Percentiles rank a stretch among this genome's conserved stretches.
Evolutionary conservation across 2,329 filamentous ascomycete species (phyloP).

Genomic region (Grosmannia penicillata): DNA sequence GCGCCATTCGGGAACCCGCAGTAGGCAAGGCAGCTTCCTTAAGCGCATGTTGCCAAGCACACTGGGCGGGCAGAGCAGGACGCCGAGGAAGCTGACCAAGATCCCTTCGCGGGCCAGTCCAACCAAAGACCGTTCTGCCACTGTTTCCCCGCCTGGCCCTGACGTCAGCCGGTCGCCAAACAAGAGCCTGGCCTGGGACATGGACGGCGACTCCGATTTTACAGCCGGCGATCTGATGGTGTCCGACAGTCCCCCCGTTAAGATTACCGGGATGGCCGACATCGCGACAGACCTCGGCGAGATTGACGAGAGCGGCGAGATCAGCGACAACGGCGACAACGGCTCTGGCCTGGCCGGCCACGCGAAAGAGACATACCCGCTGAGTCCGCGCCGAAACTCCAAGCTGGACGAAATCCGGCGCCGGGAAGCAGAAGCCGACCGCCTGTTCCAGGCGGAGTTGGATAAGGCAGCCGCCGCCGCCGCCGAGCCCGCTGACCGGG

Average conservation of each 20-base stretch:
- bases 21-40: conserved; percentile 4
- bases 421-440: conserved; percentile 12
- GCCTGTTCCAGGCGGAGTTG: conserved; percentile 3
- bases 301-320: conserved; percentile 17
- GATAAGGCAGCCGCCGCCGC: conserved; percentile 6
- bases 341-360: no score
- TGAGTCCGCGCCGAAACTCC: conserved; percentile 22
- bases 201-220: conserved; percentile 43
- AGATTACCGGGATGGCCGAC: conserved; percentile 19
- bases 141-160: neutral
- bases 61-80: neutral
- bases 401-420: conserved; percentile 28
- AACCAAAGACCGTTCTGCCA: neutral
- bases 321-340: neutral
- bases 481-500: no score
- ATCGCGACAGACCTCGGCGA: no score
- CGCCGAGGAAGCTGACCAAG: neutral
- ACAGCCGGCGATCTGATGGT: conserved; percentile 39
- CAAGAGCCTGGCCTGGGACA: conserved; percentile 39
- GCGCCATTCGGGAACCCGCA: neutral
- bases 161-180: conserved; percentile 19
- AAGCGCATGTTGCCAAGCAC: conserved; percentile 2
- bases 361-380: no score
- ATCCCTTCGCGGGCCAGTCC: neutral
- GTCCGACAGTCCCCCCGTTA: conserved; percentile 40